These are phyloP conservation scores for Fusarium metavorans DNA, from an alignment of 2,329 filamentous ascomycete genomes.

Conservation along the genomic window DNA sequence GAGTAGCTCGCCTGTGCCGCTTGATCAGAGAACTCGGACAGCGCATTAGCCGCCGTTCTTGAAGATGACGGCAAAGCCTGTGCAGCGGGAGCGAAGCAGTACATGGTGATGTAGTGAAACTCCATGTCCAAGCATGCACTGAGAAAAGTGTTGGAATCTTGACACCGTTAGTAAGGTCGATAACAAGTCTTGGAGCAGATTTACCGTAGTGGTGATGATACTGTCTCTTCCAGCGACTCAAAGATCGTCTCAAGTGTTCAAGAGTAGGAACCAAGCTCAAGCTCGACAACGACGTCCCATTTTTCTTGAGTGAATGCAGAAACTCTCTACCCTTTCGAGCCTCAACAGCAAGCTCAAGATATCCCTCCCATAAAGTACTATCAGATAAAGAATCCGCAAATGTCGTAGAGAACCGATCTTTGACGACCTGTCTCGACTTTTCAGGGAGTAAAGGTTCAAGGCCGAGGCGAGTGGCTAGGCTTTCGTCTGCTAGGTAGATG, in stretches of 20 bases:
- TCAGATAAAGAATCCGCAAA: slow-evolving; percentile 22
- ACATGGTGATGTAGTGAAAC: slow-evolving; percentile 23
- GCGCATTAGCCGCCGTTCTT: not conserved
- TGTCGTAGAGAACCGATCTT: slow-evolving; percentile 19
- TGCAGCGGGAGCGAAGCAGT: slow-evolving; percentile 19
- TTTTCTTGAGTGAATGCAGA: slow-evolving; percentile 9
- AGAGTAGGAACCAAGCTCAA: slow-evolving; percentile 15
- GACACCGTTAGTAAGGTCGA: not conserved
- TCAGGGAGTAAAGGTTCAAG: slow-evolving; percentile 23
- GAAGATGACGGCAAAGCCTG: slow-evolving; percentile 5
- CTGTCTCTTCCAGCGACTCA: slow-evolving; percentile 20
- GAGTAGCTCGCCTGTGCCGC: slow-evolving; percentile 17
- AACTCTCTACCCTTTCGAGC: slow-evolving; percentile 27
- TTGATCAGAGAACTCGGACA: slow-evolving; percentile 10
- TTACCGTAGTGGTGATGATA: slow-evolving; percentile 12
- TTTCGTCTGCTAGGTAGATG: slow-evolving; percentile 28
- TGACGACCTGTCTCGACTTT: slow-evolving; percentile 29
- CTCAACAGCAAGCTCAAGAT: slow-evolving; percentile 22
- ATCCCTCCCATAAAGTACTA: slow-evolving; percentile 25
- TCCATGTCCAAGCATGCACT: slow-evolving; percentile 25
- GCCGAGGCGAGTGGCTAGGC: slow-evolving; percentile 16
- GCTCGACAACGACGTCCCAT: not conserved
- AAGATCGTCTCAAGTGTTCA: slow-evolving; percentile 9
- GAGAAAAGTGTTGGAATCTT: slow-evolving; percentile 11
- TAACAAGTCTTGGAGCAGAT: not conserved